Percentiles rank a stretch among this genome's conserved stretches.
phyloP scores from a whole-genome alignment of 2,329 filamentous ascomycete species.

The Plectosphaerella sp. region DNA sequence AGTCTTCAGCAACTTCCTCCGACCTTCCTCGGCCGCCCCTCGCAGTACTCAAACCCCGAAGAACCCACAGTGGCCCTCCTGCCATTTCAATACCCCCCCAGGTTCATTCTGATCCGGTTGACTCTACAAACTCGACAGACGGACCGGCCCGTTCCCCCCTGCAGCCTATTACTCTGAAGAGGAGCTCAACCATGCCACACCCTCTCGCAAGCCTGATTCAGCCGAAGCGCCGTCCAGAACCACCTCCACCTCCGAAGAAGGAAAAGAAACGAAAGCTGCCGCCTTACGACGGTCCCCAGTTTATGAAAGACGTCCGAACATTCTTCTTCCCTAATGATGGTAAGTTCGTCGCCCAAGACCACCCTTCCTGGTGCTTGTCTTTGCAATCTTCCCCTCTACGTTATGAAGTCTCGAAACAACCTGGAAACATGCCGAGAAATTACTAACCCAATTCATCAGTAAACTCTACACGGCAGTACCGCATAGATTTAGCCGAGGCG shows the following conservation, averaged over 20 bases:
- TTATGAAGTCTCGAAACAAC: too few relatives aligned
- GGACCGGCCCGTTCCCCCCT: conserved; percentile 8
- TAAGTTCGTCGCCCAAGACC: conserved; percentile 62
- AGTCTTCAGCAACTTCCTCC: conserved; percentile 2
- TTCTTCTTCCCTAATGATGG: conserved; percentile 83
- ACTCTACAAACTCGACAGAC: conserved; percentile 9
- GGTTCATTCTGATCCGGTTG: conserved; percentile 5
- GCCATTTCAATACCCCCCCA: not conserved
- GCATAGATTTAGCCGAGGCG: conserved; percentile 70
- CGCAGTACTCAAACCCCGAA: conserved; percentile 4
- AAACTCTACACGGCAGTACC: conserved; percentile 34
- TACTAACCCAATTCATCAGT: too few relatives aligned
- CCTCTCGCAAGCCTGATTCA: conserved; percentile 12
- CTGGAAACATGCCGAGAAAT: too few relatives aligned
- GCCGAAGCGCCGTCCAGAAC: conserved; percentile 3
- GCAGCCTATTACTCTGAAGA: conserved; percentile 2
- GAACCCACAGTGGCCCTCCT: not conserved
- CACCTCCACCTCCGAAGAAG: conserved; percentile 4
- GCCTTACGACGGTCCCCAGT: conserved; percentile 28
- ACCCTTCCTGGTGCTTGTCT: conserved; percentile 63
- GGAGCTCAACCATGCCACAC: conserved; percentile 24
- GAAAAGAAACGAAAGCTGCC: conserved; percentile 33
- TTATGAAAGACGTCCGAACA: conserved; percentile 59
- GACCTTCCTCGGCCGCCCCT: conserved; percentile 6
- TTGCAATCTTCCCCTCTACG: not conserved